Percentiles rank a stretch among this genome's conserved stretches.
Evolutionary conservation across 495 filamentous ascomycete genomes (phyloP).

Genomic region (Daldinia grandis): DNA sequence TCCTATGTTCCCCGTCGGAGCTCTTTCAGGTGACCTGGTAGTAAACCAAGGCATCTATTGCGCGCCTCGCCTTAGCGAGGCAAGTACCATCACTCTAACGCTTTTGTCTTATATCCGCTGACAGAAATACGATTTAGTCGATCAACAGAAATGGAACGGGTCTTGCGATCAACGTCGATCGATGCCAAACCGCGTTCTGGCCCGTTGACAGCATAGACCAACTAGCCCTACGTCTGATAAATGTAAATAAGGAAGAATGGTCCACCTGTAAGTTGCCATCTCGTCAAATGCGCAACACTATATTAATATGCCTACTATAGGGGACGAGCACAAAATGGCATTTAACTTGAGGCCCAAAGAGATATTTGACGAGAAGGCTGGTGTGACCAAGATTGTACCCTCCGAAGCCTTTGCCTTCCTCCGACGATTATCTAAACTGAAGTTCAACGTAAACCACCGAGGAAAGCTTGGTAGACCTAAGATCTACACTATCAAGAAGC

Average conservation of each 20-base stretch:
- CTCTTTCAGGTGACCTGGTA: conserved; percentile 56
- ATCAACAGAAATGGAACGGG: conserved; percentile 58
- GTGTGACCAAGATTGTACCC: conserved; percentile 6
- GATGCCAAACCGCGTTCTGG: conserved; percentile 83
- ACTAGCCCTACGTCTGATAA: conserved; percentile 31
- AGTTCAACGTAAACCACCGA: conserved; percentile 70
- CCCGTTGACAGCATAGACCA: conserved; percentile 49
- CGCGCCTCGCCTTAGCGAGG: conserved; percentile 73
- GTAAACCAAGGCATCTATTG: conserved; percentile 87
- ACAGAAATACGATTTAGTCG: conserved; percentile 35
- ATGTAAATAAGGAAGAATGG: conserved; percentile 17
- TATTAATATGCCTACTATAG: conserved; percentile 14
- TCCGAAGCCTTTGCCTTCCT: conserved; percentile 60
- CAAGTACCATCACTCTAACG: conserved; percentile 43
- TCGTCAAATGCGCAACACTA: not conserved
- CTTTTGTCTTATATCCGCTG: conserved; percentile 4
- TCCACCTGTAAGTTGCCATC: conserved; percentile 17
- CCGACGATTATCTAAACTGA: conserved; percentile 67
- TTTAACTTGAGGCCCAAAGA: not conserved
- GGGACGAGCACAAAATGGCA: not conserved
- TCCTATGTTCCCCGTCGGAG: conserved; percentile 7
- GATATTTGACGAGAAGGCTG: not conserved
- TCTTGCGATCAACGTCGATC: conserved; percentile 82
- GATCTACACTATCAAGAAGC: conserved; percentile 69
- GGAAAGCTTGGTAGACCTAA: conserved; percentile 54